These are phyloP conservation scores for Barnettozyma hawaiiensis DNA, from an alignment of 1,139 yeast genomes.

Conservation along the genomic window DNA sequence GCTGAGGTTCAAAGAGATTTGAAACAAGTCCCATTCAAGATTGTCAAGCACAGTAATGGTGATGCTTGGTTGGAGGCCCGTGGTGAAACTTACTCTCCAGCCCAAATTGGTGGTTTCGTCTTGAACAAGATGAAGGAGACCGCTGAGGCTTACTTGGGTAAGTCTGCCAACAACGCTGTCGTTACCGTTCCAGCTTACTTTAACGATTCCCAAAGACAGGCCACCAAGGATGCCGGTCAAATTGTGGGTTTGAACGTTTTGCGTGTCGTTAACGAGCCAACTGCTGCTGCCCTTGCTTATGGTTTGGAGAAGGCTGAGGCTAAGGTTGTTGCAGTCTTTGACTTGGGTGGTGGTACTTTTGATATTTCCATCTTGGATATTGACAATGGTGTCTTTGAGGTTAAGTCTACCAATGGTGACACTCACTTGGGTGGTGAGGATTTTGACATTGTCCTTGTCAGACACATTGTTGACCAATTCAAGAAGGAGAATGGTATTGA, in stretches of 20 bases:
- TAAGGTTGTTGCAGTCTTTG: conserved; percentile 90
- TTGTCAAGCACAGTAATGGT: conserved; percentile 92
- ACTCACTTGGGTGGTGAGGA: conserved; percentile 76
- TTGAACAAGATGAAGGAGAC: conserved; percentile 92
- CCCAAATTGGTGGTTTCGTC: conserved; percentile 96
- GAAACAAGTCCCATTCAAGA: conserved; percentile 95
- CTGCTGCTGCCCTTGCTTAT: conserved; percentile 98
- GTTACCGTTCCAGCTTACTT: conserved; percentile 98
- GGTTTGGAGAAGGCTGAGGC: conserved; percentile 75
- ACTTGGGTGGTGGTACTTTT: conserved; percentile 99
- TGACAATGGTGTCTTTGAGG: conserved; percentile 98
- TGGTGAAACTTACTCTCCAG: conserved; percentile 91
- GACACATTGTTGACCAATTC: conserved; percentile 87
- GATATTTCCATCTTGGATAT: conserved; percentile 94
- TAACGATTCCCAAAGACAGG: conserved; percentile 98
- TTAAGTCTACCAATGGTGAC: conserved; percentile 99
- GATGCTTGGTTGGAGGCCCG: conserved; percentile 99
- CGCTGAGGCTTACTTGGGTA: conserved; percentile 88
- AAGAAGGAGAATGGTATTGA: conserved; percentile 90
- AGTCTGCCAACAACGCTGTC: conserved; percentile 82
- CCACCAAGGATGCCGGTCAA: conserved; percentile 98
- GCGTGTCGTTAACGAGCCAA: conserved; percentile 97
- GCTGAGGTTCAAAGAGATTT: conserved; percentile 94
- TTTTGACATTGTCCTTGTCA: conserved; percentile 80
- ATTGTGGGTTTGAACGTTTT: conserved; percentile 95